Percentiles rank a stretch among this genome's conserved stretches.
These are phyloP conservation scores for Medicago arabica DNA, from an alignment of 306 rosid genomes.

Conservation along the genomic window DNA sequence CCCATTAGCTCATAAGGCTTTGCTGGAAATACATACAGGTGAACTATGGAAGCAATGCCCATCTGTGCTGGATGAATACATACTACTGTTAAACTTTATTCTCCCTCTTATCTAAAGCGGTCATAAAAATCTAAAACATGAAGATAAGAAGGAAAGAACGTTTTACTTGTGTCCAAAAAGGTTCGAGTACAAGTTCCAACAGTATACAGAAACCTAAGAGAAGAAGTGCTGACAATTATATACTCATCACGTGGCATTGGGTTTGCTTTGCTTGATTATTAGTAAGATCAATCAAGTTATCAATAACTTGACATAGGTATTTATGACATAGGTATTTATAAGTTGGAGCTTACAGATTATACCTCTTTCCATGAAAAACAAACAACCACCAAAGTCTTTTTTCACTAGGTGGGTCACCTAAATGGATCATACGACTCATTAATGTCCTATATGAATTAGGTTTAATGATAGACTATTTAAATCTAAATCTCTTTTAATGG, in stretches of 20 bases:
- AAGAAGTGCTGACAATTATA: slow-evolving; percentile 36
- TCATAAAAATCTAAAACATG: slow-evolving; percentile 43
- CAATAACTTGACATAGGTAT: slow-evolving; percentile 26
- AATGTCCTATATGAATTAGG: neutral
- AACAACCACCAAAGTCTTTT: neutral
- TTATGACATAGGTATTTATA: slow-evolving; percentile 13
- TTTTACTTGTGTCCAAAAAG: slow-evolving; percentile 35
- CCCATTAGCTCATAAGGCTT: slow-evolving; percentile 98
- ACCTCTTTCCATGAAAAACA: slow-evolving; percentile 35
- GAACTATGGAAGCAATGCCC: slow-evolving; percentile 95
- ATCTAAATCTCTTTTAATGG: slow-evolving; percentile 3
- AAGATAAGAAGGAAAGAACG: slow-evolving; percentile 35
- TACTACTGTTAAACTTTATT: slow-evolving; percentile 62
- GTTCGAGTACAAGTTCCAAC: slow-evolving; percentile 38
- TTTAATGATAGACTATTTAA: neutral
- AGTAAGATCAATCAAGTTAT: slow-evolving; percentile 36
- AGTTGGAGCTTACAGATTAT: slow-evolving; percentile 28
- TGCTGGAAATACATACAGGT: slow-evolving; percentile 94
- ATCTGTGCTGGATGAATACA: slow-evolving; percentile 84
- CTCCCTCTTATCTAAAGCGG: slow-evolving; percentile 45
- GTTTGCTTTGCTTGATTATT: slow-evolving; percentile 26
- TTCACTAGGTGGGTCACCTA: neutral
- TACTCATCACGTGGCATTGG: slow-evolving; percentile 25
- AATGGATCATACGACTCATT: neutral
- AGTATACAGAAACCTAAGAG: slow-evolving; percentile 33